A percentile compares a stretch with the other conserved stretches of the same genome.
Evolutionary conservation across 371 early-diverging fungal species (phyloP).

Genomic region (Gilbertella persicaria): DNA sequence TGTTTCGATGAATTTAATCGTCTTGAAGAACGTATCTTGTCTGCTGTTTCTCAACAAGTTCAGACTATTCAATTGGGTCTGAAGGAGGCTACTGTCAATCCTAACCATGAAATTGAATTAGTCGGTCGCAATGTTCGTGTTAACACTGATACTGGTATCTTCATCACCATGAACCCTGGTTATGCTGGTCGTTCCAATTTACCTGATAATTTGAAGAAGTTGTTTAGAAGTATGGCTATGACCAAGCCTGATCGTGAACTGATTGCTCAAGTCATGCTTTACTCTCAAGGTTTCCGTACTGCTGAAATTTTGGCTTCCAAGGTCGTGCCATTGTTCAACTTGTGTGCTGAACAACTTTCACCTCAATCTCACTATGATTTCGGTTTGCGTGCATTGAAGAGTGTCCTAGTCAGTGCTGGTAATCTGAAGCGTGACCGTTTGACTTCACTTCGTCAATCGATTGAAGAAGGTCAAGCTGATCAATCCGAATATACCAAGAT

Average conservation of each 20-base stretch:
- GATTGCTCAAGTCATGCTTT: conserved; percentile 99
- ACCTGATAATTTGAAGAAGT: conserved; percentile 97
- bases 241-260: conserved; percentile 96
- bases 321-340: conserved; percentile 94
- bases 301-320: conserved; percentile 94
- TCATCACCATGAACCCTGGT: conserved; percentile 99
- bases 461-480: conserved; percentile 45
- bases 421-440: conserved; percentile 92
- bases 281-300: conserved; percentile 97
- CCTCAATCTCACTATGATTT: conserved; percentile 98
- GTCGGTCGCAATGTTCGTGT: conserved; percentile 88
- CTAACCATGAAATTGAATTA: conserved; percentile 85
- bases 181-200: conserved; percentile 98
- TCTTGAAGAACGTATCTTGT: conserved; percentile 95
- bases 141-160: conserved; percentile 91
- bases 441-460: conserved; percentile 49
- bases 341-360: conserved; percentile 93
- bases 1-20: conserved; percentile 99
- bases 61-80: conserved; percentile 97
- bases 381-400: conserved; percentile 98
- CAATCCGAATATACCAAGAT: conserved; percentile 53
- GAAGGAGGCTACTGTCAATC: conserved; percentile 64
- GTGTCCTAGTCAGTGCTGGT: conserved; percentile 97
- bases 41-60: conserved; percentile 98
- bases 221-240: conserved; percentile 98